phyloP scores from a whole-genome alignment of 345 rosid species.

The Microcos paniculata region DNA sequence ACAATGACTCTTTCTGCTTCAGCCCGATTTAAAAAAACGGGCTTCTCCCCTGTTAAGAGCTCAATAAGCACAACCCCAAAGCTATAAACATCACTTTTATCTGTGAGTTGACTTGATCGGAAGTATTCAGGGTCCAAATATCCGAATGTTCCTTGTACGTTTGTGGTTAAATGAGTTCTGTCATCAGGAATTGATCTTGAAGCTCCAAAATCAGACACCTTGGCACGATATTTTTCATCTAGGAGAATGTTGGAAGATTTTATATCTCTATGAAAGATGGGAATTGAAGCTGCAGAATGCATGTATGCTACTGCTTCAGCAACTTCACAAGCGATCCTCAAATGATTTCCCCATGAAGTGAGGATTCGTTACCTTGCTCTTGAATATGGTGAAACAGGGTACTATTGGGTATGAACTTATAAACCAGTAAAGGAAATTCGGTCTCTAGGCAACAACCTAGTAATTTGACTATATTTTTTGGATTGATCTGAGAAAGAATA shows the following conservation, averaged over 20 bases:
- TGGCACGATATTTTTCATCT: constrained; percentile 23
- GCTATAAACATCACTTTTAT: constrained; percentile 15
- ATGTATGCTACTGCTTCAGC: constrained; percentile 31
- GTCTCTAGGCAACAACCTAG: constrained; percentile 28
- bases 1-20: background rate
- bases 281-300: constrained; percentile 34
- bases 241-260: constrained; percentile 34
- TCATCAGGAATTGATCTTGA: constrained; percentile 22
- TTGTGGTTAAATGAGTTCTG: constrained; percentile 21
- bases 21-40: background rate
- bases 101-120: constrained; percentile 19
- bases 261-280: constrained; percentile 36
- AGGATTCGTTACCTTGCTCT: background rate
- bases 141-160: constrained; percentile 17
- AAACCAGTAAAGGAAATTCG: constrained; percentile 22
- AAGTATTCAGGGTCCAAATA: constrained; percentile 27
- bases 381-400: constrained; percentile 24
- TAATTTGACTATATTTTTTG: constrained; percentile 29
- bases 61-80: constrained; percentile 14
- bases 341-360: constrained; percentile 26
- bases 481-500: constrained; percentile 32
- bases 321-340: constrained; percentile 33
- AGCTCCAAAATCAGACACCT: constrained; percentile 23
- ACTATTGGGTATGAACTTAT: constrained; percentile 29
- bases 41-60: constrained; percentile 10